These are phyloP conservation scores for Stereocaulon alpinum DNA, from an alignment of 495 filamentous ascomycete genomes.

Conservation along the genomic window DNA sequence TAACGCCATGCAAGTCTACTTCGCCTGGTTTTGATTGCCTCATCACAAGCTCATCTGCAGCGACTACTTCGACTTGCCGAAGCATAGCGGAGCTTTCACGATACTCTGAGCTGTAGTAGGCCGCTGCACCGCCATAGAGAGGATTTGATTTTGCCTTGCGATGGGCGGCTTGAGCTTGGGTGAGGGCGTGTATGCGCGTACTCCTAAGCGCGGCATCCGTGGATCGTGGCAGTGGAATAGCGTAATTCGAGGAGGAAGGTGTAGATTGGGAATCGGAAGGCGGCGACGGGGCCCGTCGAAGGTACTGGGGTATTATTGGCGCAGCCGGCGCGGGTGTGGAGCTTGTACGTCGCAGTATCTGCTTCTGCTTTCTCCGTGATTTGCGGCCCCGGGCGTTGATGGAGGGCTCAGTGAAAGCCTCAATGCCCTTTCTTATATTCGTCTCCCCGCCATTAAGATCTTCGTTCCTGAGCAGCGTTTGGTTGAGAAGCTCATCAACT, in stretches of 20 bases:
- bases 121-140: slow-evolving; percentile 55
- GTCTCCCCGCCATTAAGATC: slow-evolving; percentile 31
- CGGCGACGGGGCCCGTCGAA: slow-evolving; percentile 16
- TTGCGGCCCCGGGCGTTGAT: slow-evolving; percentile 27
- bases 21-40: slow-evolving; percentile 42
- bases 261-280: neutral
- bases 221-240: slow-evolving; percentile 3
- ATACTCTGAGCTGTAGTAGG: slow-evolving; percentile 52
- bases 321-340: slow-evolving; percentile 27
- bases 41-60: slow-evolving; percentile 52
- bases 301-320: slow-evolving; percentile 30
- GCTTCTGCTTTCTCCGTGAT: slow-evolving; percentile 38
- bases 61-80: slow-evolving; percentile 19
- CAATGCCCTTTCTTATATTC: slow-evolving; percentile 56
- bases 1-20: slow-evolving; percentile 79
- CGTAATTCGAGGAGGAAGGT: neutral
- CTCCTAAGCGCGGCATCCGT: slow-evolving; percentile 28
- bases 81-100: slow-evolving; percentile 40
- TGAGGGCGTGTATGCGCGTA: slow-evolving; percentile 40
- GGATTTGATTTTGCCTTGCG: slow-evolving; percentile 54
- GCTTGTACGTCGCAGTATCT: slow-evolving; percentile 19
- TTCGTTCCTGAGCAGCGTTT: slow-evolving; percentile 57
- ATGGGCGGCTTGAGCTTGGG: slow-evolving; percentile 50
- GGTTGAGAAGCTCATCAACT: slow-evolving; percentile 73
- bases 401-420: slow-evolving; percentile 54